Evolutionary conservation across 768 basidiomycete genomes (phyloP), one percentile per base, ranked within the genome.

Genomic region (Leccinellum luteum): DNA sequence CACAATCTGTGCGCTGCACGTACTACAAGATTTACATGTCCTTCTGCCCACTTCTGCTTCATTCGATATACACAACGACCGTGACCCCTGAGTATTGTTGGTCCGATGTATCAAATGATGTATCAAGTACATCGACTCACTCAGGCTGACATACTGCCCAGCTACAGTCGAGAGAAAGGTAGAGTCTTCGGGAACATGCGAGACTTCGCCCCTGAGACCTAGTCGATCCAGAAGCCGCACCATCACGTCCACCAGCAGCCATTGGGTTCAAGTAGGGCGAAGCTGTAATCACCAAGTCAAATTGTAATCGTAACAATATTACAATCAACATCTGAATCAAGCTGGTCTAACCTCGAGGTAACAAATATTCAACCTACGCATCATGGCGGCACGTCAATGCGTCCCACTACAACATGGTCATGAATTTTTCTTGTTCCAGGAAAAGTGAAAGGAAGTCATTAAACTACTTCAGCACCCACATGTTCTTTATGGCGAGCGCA

Each of bases 1-100:
- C 4, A 10, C 13, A 49, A 47, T 52, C 15, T 12, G 31, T 25
- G 31, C 3, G 23, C 27, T 10, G 27, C 8, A 13, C 70, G 19
- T 25, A 31, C 30, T 12, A 31, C 83, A 48, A 86, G 86, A 66
- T 88, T 87, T 55, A 87, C 81, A 64, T 89, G 87, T 4, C 84
- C 85, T 3, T 85, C 86, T 31, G 9, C 30, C 10, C 30, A 31
- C 30, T 31, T 31, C 30, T 30, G 8, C 28, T 7, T 30, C 28
- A 30, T 8, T 30, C 28, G 28, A 30, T 30, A 30, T 30, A 30
- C 28, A 87, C 71, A 9, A 84, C 83, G 4, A 27, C 80, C 78
- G 19, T n/a, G n/a, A n/a, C n/a, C n/a, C n/a, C n/a, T 55, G 6
- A 17, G 13, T n/a, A 27, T 31, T 27, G 38, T 61, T 30, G 14